Percentiles rank a stretch among this genome's conserved stretches.
Conservation (phyloP, 257 asterid species). For the Solanum clarkiae region DNA sequence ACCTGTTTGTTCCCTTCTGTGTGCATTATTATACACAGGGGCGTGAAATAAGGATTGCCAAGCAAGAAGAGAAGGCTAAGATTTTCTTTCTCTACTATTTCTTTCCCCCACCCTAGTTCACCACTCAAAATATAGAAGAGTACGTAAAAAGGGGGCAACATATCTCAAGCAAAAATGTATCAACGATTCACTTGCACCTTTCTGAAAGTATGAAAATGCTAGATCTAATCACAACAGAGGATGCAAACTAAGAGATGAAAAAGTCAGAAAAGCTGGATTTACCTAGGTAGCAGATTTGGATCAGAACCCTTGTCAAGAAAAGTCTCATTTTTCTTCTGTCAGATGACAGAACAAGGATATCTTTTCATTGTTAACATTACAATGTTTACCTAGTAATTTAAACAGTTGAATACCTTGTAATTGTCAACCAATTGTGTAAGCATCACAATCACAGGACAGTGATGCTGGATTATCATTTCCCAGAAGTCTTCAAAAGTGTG, state of each 20-base stretch:
- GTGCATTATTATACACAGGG: background rate
- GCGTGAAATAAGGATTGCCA: background rate
- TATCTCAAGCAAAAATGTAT: background rate
- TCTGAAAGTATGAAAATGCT: background rate
- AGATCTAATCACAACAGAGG: background rate
- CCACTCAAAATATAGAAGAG: background rate
- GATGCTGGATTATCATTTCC: conserved; percentile 81
- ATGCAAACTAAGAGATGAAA: background rate
- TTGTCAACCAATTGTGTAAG: conserved; percentile 76
- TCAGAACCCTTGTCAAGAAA: background rate
- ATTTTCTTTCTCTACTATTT: background rate
- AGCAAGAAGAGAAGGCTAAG: background rate
- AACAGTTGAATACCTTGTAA: conserved; percentile 34
- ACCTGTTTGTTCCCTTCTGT: background rate
- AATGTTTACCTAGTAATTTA: background rate
- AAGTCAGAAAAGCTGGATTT: background rate
- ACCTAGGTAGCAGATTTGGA: background rate
- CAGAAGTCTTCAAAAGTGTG: conserved; percentile 85
- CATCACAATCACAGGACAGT: conserved; percentile 77
- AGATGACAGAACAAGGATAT: background rate
- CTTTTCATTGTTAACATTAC: background rate
- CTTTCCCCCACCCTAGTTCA: background rate
- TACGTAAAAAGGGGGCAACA: background rate
- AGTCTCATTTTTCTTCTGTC: background rate
- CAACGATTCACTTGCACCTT: background rate